Base-by-base conservation (phyloP, 78 protist species). In the Tieghemostelium lacteum region DNA sequence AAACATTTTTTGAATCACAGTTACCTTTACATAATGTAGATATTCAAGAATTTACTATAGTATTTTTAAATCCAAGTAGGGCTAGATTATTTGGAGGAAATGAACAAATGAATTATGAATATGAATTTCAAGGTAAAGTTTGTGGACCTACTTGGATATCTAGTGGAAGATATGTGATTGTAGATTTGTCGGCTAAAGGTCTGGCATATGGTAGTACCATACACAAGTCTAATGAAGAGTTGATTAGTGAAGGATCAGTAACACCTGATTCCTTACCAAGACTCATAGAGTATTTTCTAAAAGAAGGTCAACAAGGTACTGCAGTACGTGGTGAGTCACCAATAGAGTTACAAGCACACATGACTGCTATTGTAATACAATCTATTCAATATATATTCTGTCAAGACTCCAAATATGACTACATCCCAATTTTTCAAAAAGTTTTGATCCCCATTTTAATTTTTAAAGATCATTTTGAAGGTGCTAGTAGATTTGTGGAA, bases 271-370 rank as follows among this genome's bases (percentile, higher is more conserved):
- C 91, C 36, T 16, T 69, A 14, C 91, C 91, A 83, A 34, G 91
- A 60, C 33, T 83, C 28, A n/a, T 83, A 22, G 91, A 83, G 33
- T 83, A 69, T 20, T 83, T 83, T 40, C 34, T 67, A 40, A 60
- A 58, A 19, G 33, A 36, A 29, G 91, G 78, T 6, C 69, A 83
- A 22, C 29, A 22, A 6, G 91, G 91, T 45, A 83, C 91, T 12
- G 39, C 73, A 0, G 7, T 83, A 4, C 91, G 69, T 33, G 91
- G 91, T 58, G 76, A 76, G 4, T 83, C 91, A 40, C 91, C 76
- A 28, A 29, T 69, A 31, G 91, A 83, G 33, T 69, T 83, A 7
- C 37, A 54, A 22, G 76, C 91, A 28, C 91, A 83, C 22, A 58
- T 83, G 26, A 49, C 78, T 10, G 16, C 76, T 0, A 2, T 83